Conservation (phyloP, 768 basidiomycete species). For the Candolleomyces efflorescens region DNA sequence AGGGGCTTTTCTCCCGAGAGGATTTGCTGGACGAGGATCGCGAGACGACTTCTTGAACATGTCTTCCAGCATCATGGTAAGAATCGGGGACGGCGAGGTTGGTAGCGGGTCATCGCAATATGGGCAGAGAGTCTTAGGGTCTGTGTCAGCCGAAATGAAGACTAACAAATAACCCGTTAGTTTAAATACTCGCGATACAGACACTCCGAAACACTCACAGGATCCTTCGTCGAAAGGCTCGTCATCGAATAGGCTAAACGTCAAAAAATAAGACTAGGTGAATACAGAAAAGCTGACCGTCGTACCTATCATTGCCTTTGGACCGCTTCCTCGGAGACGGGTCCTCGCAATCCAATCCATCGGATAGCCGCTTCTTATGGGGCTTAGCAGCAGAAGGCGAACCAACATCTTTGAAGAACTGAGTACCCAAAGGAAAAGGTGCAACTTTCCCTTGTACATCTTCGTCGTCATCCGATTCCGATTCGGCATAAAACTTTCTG, state of each 20-base stretch:
- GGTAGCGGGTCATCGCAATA: conserved; percentile 78
- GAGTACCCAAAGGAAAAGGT: neutral
- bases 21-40: conserved; percentile 67
- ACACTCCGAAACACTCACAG: conserved; percentile 24
- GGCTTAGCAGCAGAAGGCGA: neutral
- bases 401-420: conserved; percentile 1
- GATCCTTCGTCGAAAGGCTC: conserved; percentile 32
- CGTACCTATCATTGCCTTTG: neutral
- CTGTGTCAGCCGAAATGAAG: conserved; percentile 44
- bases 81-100: conserved; percentile 50
- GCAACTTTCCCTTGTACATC: neutral
- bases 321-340: conserved; percentile 4
- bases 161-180: conserved; percentile 30
- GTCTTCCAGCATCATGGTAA: conserved; percentile 48
- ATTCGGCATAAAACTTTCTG: neutral
- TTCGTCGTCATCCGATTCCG: neutral
- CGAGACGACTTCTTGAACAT: conserved; percentile 50
- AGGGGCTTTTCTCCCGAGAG: conserved; percentile 53
- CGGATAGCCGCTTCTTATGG: neutral
- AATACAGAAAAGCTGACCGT: neutral
- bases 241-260: conserved; percentile 1
- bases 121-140: conserved; percentile 71
- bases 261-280: neutral
- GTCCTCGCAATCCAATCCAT: neutral
- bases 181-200: neutral